phyloP scores from a whole-genome alignment of 2,329 filamentous ascomycete species.

The Cercospora zeae-maydis region DNA sequence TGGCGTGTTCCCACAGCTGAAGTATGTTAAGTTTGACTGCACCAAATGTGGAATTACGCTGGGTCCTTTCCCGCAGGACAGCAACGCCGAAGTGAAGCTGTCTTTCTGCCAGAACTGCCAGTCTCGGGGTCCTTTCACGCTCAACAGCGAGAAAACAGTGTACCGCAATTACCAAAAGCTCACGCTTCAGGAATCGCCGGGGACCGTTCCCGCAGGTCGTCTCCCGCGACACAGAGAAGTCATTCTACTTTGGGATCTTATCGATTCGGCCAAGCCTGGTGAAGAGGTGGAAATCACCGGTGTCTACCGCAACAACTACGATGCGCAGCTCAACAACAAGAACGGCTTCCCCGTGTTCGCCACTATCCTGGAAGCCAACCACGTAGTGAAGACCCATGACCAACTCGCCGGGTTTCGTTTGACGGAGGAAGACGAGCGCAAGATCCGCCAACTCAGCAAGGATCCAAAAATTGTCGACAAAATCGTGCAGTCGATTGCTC shows the following conservation, averaged over 20 bases:
- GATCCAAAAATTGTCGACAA: constrained; percentile 92
- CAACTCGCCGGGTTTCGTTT: constrained; percentile 94
- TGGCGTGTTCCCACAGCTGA: constrained; percentile 94
- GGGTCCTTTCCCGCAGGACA: constrained; percentile 95
- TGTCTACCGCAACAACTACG: constrained; percentile 97
- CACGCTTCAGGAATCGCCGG: constrained; percentile 93
- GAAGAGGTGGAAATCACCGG: constrained; percentile 97
- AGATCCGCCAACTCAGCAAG: constrained; percentile 81
- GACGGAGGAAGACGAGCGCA: constrained; percentile 89
- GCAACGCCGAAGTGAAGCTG: constrained; percentile 92
- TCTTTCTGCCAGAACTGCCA: constrained; percentile 96
- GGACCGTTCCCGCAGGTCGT: constrained; percentile 92
- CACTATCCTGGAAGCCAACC: constrained; percentile 95
- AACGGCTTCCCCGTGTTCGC: constrained; percentile 98
- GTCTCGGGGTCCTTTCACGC: constrained; percentile 85
- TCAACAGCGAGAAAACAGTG: constrained; percentile 96
- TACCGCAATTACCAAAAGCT: constrained; percentile 99
- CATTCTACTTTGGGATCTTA: constrained; percentile 92
- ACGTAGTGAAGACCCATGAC: constrained; percentile 94
- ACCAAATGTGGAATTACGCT: constrained; percentile 86
- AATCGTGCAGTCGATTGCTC: constrained; percentile 87
- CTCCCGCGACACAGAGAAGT: constrained; percentile 91
- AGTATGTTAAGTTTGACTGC: constrained; percentile 98
- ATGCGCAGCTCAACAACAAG: constrained; percentile 95
- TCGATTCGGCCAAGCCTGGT: constrained; percentile 92